Percentiles rank a stretch among this genome's conserved stretches.
Conservation (phyloP, 1,139 yeast species). For the Yamadazyma siamensis region DNA sequence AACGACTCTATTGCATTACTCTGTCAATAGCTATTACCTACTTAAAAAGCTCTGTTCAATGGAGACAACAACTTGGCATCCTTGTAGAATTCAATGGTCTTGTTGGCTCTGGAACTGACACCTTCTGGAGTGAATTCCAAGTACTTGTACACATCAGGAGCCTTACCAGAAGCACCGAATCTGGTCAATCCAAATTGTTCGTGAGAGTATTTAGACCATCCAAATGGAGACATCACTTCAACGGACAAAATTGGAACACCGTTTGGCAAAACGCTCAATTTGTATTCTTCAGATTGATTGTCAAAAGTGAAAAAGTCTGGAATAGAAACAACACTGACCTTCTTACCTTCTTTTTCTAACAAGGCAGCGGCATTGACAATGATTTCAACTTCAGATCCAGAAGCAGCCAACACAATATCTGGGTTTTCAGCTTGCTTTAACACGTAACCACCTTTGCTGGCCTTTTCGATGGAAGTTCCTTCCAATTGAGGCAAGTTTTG, state of each 20-base stretch:
- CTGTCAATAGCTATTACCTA: too few relatives aligned
- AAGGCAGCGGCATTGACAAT: conserved; percentile 79
- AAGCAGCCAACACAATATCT: conserved; percentile 77
- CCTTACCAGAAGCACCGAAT: conserved; percentile 98
- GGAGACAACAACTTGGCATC: conserved; percentile 71
- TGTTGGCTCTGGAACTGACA: conserved; percentile 79
- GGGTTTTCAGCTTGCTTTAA: conserved; percentile 57
- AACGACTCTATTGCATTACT: too few relatives aligned
- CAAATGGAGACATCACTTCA: conserved; percentile 89
- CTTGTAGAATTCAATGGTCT: conserved; percentile 81
- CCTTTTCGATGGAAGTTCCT: conserved; percentile 90
- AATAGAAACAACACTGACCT: conserved; percentile 78
- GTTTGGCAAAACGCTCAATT: conserved; percentile 86
- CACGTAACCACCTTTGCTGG: conserved; percentile 93
- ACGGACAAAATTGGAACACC: conserved; percentile 91
- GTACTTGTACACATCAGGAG: conserved; percentile 73
- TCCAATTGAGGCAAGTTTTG: conserved; percentile 97
- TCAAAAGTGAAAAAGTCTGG: conserved; percentile 95
- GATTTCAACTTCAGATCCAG: conserved; percentile 94
- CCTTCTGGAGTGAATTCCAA: conserved; percentile 95
- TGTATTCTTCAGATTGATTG: conserved; percentile 75
- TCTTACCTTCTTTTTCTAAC: conserved; percentile 51
- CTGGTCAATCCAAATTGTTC: conserved; percentile 94
- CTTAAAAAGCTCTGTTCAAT: conserved; percentile 28
- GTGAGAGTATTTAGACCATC: conserved; percentile 96